Conservation (phyloP, 768 basidiomycete species). For the Trametes meyenii region DNA sequence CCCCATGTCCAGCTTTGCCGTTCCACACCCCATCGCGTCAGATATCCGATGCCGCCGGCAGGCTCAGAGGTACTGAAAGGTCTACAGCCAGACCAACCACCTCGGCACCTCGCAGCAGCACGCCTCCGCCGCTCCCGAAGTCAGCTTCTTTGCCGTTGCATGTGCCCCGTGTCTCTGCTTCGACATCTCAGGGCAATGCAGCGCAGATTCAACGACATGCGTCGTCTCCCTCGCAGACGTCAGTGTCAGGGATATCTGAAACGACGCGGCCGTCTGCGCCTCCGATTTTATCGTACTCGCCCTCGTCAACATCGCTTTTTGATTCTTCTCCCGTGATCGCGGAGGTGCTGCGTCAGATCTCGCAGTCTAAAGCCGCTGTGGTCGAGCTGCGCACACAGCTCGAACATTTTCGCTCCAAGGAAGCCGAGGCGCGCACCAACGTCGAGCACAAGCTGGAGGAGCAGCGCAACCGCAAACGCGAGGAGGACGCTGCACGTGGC, state of each 20-base stretch:
- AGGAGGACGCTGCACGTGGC: constrained; percentile 77
- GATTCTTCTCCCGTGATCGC: constrained; percentile 73
- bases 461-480: constrained; percentile 72
- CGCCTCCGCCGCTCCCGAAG: constrained; percentile 84
- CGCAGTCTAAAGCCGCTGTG: constrained; percentile 59
- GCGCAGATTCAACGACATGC: constrained; percentile 17
- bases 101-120: constrained; percentile 63
- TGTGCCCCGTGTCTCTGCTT: constrained; percentile 44
- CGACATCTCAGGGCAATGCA: constrained; percentile 34
- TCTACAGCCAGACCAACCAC: constrained; percentile 42
- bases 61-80: constrained; percentile 36
- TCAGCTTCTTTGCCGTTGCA: constrained; percentile 81
- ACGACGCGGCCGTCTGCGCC: constrained; percentile 19
- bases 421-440: constrained; percentile 59
- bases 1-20: constrained; percentile 19
- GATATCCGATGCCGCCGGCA: constrained; percentile 39
- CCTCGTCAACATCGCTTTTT: constrained; percentile 40
- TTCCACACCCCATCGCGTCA: constrained; percentile 25
- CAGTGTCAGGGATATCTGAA: constrained; percentile 21
- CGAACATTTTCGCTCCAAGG: constrained; percentile 55
- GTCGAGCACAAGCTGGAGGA: constrained; percentile 77
- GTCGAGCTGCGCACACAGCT: constrained; percentile 73
- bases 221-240: constrained; percentile 20
- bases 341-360: constrained; percentile 77
- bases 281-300: constrained; percentile 32